phyloP scores from a whole-genome alignment of 768 basidiomycete genomes.

The Ephemerocybe angulata region DNA sequence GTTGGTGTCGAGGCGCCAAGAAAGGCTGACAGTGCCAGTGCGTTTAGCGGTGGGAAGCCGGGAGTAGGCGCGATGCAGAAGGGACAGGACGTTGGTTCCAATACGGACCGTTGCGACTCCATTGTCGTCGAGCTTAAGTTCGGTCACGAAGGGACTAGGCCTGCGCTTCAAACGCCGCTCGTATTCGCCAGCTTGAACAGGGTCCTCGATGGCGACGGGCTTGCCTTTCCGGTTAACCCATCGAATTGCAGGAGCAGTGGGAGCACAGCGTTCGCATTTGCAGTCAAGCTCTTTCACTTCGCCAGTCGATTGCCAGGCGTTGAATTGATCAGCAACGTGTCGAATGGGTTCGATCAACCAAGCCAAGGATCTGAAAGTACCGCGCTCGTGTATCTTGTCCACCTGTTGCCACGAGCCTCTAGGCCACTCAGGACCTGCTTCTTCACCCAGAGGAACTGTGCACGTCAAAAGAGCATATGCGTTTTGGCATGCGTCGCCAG shows the following conservation, averaged over 20 bases:
- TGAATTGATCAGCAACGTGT: constrained; percentile 62
- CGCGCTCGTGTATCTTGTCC: constrained; percentile 82
- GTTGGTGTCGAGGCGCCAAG: constrained; percentile 82
- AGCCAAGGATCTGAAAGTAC: constrained; percentile 73
- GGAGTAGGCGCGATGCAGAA: constrained; percentile 82
- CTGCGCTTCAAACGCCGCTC: constrained; percentile 85
- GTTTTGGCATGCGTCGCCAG: constrained; percentile 61
- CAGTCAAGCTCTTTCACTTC: constrained; percentile 37
- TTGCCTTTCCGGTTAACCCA: constrained; percentile 68
- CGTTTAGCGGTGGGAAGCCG: constrained; percentile 63
- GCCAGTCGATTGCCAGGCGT: constrained; percentile 61
- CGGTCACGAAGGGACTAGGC: constrained; percentile 83
- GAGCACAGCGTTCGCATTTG: constrained; percentile 80
- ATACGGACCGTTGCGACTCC: constrained; percentile 71
- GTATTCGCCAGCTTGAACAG: constrained; percentile 82
- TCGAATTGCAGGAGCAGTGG: constrained; percentile 65
- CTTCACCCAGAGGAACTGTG: constrained; percentile 62
- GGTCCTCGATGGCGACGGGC: constrained; percentile 74
- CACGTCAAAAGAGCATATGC: constrained; percentile 81
- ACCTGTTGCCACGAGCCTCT: constrained; percentile 71
- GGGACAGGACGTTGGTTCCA: constrained; percentile 83
- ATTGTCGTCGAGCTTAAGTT: constrained; percentile 63
- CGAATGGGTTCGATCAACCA: constrained; percentile 88
- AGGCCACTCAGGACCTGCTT: constrained; percentile 80
- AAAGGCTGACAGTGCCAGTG: constrained; percentile 45